These are phyloP conservation scores for Leccinum boreale DNA, from an alignment of 768 basidiomycete species.

Conservation along the genomic window DNA sequence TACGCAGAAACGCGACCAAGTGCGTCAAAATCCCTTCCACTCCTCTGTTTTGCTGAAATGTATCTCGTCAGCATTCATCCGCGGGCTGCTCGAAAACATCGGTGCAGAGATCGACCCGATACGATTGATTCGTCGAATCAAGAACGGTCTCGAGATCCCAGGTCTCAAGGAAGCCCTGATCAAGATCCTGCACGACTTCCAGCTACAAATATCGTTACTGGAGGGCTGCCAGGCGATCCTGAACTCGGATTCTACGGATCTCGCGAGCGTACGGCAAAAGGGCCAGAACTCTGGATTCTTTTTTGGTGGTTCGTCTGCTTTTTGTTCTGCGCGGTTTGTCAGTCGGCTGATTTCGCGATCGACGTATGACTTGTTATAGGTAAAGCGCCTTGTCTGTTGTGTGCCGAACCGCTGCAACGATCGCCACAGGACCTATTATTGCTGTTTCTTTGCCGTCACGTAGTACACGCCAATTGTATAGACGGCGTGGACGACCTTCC, in stretches of 20 bases:
- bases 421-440: slow-evolving; percentile 59
- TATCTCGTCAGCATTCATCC: slow-evolving; percentile 71
- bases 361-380: slow-evolving; percentile 36
- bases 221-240: slow-evolving; percentile 91
- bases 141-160: slow-evolving; percentile 94
- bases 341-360: not conserved
- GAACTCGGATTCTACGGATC: slow-evolving; percentile 73
- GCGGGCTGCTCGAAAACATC: slow-evolving; percentile 91
- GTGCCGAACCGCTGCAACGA: slow-evolving; percentile 55
- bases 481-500: slow-evolving; percentile 65
- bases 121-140: slow-evolving; percentile 88
- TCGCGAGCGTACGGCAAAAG: slow-evolving; percentile 64
- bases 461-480: slow-evolving; percentile 78
- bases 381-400: slow-evolving; percentile 64
- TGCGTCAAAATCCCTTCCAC: slow-evolving; percentile 31
- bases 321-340: not conserved
- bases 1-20: slow-evolving; percentile 94
- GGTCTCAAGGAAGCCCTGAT: slow-evolving; percentile 92
- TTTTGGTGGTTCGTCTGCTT: slow-evolving; percentile 54
- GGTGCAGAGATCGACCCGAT: slow-evolving; percentile 96
- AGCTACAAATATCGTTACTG: slow-evolving; percentile 87
- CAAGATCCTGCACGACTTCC: slow-evolving; percentile 96
- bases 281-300: slow-evolving; percentile 82
- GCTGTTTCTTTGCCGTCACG: slow-evolving; percentile 84
- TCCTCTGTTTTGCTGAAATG: not conserved